phyloP scores from a whole-genome alignment of 139 green algal species.

The Chlamydomonas asymmetrica region DNA sequence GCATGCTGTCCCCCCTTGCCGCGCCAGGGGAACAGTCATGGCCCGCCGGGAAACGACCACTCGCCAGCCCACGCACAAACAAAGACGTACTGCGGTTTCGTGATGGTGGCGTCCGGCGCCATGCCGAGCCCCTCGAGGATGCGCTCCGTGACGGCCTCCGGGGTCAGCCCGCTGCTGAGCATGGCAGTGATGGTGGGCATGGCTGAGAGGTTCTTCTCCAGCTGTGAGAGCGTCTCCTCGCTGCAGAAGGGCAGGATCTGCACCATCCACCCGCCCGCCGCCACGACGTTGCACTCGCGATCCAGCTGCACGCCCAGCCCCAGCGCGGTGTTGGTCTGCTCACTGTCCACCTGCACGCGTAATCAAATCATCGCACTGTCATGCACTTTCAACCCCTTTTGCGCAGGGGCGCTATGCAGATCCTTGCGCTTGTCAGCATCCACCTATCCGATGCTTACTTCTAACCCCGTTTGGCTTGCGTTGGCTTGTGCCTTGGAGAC shows the following conservation, averaged over 20 bases:
- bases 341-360: conserved; percentile 54
- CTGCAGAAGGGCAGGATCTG: conserved; percentile 85
- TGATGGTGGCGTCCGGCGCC: conserved; percentile 38
- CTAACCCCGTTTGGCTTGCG: too few relatives aligned
- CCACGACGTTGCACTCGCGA: conserved; percentile 56
- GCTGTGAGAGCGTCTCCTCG: conserved; percentile 78
- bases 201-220: conserved; percentile 76
- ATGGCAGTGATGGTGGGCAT: conserved; percentile 66
- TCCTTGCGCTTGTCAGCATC: too few relatives aligned
- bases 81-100: too few relatives aligned
- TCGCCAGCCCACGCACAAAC: background rate
- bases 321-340: conserved; percentile 80
- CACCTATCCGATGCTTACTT: too few relatives aligned
- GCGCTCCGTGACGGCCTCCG: conserved; percentile 60
- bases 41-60: background rate
- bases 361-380: too few relatives aligned
- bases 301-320: conserved; percentile 81
- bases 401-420: too few relatives aligned
- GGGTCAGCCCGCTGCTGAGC: conserved; percentile 61
- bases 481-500: too few relatives aligned
- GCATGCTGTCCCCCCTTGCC: too few relatives aligned
- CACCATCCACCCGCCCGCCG: conserved; percentile 86
- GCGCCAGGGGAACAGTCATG: too few relatives aligned
- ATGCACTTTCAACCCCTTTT: too few relatives aligned
- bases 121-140: conserved; percentile 71